Percentiles rank a stretch among this genome's conserved stretches.
Conservation (phyloP, 176 grass and related monocot genomes). For the Bothriochloa decipiens region DNA sequence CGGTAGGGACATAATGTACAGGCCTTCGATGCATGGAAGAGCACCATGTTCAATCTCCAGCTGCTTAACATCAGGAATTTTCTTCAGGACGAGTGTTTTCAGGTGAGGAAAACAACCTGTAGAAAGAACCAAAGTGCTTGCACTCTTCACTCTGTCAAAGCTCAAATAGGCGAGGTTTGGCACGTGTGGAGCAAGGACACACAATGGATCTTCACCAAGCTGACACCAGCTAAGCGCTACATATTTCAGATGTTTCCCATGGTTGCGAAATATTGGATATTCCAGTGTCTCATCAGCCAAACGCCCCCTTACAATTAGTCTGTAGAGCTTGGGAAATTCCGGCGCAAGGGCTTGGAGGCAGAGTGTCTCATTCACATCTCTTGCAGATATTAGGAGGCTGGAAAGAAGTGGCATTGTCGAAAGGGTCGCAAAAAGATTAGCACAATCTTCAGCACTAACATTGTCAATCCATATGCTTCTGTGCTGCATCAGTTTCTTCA, state of each 20-base stretch:
- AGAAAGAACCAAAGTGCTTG: slow-evolving; percentile 25
- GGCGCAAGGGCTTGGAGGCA: neutral
- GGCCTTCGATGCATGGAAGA: slow-evolving; percentile 12
- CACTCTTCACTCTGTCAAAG: neutral
- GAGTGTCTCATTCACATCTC: slow-evolving; percentile 27
- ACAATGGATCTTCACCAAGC: slow-evolving; percentile 24
- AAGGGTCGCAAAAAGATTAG: slow-evolving; percentile 19
- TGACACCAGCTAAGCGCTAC: slow-evolving; percentile 20
- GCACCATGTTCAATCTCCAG: slow-evolving; percentile 37
- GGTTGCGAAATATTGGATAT: slow-evolving; percentile 24
- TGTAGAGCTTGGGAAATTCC: neutral
- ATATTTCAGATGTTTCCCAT: neutral
- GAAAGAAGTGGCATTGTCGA: slow-evolving; percentile 36
- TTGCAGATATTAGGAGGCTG: slow-evolving; percentile 37
- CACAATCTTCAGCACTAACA: slow-evolving; percentile 10
- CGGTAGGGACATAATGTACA: neutral
- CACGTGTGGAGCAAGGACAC: neutral
- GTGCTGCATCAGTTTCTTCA: slow-evolving; percentile 43
- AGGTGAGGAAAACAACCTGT: slow-evolving; percentile 36
- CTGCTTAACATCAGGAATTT: slow-evolving; percentile 10
- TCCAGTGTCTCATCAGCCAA: slow-evolving; percentile 4
- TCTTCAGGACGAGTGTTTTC: neutral
- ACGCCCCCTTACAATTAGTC: slow-evolving; percentile 2
- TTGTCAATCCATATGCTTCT: slow-evolving; percentile 39
- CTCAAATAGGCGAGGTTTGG: slow-evolving; percentile 21